These are phyloP conservation scores for Pyrus hybrid DNA, from an alignment of 331 rosid species.

Conservation along the genomic window DNA sequence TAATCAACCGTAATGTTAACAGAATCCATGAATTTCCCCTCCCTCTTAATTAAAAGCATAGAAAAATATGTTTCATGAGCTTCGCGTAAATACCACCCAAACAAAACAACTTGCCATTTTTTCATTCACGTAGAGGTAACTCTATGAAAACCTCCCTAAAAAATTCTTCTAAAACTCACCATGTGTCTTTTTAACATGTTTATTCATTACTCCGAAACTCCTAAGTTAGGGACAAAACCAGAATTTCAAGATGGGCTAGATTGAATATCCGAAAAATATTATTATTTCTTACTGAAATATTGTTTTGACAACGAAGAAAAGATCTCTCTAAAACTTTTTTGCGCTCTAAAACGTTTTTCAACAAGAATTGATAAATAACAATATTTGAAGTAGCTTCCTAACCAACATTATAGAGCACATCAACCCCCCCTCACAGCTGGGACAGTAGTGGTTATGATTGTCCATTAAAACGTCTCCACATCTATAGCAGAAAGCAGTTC, in stretches of 20 bases:
- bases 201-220: too few species aligned
- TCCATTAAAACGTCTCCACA: conserved; percentile 21
- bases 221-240: too few species aligned
- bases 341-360: neutral
- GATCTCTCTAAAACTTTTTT: neutral
- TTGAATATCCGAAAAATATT: too few species aligned
- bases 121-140: too few species aligned
- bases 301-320: too few species aligned
- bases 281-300: too few species aligned
- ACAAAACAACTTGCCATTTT: neutral
- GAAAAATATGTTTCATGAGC: neutral
- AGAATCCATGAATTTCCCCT: too few species aligned
- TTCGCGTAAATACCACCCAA: neutral
- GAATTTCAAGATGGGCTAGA: too few species aligned
- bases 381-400: neutral
- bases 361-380: neutral
- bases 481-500: conserved; percentile 48
- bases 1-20: neutral
- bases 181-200: too few species aligned
- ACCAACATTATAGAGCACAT: neutral
- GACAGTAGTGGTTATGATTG: conserved; percentile 17
- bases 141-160: neutral
- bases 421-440: conserved; percentile 13
- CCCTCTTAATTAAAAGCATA: too few species aligned
- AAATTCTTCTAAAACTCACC: neutral